Percentiles rank a stretch among this genome's conserved stretches.
phyloP scores from a whole-genome alignment of 2,329 filamentous ascomycete genomes.

The Mariannaea elegans region DNA sequence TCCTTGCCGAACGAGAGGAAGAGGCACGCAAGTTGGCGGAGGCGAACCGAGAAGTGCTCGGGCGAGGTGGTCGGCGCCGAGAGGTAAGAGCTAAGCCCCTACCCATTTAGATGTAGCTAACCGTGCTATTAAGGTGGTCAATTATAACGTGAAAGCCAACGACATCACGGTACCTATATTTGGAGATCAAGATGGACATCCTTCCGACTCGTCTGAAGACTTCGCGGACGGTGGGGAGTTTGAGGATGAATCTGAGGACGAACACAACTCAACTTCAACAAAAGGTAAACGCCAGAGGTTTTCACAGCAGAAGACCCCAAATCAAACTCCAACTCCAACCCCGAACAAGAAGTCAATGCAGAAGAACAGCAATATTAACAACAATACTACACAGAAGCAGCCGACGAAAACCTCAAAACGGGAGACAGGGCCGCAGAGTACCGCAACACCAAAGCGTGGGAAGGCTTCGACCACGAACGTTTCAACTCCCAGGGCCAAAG shows the following conservation, averaged over 20 bases:
- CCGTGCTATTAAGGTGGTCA: conserved; percentile 40
- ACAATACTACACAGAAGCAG: conserved; percentile 42
- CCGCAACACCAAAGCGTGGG: conserved; percentile 29
- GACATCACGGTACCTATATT: conserved; percentile 29
- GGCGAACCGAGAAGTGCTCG: conserved; percentile 76
- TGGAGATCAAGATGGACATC: conserved; percentile 39
- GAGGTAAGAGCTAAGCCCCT: conserved; percentile 40
- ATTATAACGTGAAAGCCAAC: conserved; percentile 44
- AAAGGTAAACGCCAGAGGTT: conserved; percentile 49
- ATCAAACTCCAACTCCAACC: conserved; percentile 30
- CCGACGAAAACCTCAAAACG: conserved; percentile 33
- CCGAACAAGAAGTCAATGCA: conserved; percentile 37
- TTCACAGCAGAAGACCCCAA: conserved; percentile 36
- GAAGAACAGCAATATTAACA: conserved; percentile 46
- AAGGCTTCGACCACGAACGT: conserved; percentile 22
- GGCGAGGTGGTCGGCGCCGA: conserved; percentile 82
- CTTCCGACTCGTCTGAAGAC: conserved; percentile 47
- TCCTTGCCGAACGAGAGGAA: conserved; percentile 83
- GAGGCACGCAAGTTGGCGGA: conserved; percentile 78
- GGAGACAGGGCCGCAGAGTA: conserved; percentile 24
- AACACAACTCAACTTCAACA: conserved; percentile 27
- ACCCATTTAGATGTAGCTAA: conserved; percentile 24
- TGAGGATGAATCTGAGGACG: conserved; percentile 44
- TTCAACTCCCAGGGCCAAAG: conserved; percentile 22
- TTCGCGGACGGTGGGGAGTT: conserved; percentile 45